Conservation (phyloP, 2,329 filamentous ascomycete genomes). For the Parastagonospora avenae region DNA sequence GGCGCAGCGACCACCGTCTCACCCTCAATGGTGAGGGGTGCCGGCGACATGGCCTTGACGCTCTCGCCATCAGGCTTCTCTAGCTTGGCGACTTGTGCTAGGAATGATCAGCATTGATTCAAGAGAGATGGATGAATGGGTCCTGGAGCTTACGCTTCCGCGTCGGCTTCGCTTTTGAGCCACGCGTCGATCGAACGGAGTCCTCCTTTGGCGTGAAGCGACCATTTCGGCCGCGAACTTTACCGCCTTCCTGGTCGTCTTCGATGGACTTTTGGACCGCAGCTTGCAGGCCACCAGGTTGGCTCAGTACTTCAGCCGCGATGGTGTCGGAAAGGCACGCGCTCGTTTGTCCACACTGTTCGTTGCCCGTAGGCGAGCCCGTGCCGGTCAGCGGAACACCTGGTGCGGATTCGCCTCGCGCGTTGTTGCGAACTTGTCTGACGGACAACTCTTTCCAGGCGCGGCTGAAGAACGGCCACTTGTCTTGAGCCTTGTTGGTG, state of each 20-base stretch:
- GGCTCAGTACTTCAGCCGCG: background rate
- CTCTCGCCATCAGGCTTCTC: background rate
- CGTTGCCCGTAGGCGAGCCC: conserved; percentile 5
- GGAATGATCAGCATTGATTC: background rate
- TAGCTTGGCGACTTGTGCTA: background rate
- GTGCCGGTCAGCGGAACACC: conserved; percentile 2
- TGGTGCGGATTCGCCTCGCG: conserved; percentile 18
- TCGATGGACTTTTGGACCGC: too few species aligned
- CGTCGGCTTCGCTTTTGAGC: conserved; percentile 3
- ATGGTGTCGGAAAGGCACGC: background rate
- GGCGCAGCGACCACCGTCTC: background rate
- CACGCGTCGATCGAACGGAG: background rate
- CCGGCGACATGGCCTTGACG: background rate
- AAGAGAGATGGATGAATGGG: too few species aligned
- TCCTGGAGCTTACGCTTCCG: background rate
- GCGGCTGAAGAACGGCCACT: conserved; percentile 38
- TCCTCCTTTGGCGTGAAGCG: conserved; percentile 13
- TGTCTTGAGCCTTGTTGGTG: conserved; percentile 36
- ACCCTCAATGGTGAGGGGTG: background rate
- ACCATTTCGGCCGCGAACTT: conserved; percentile 23
- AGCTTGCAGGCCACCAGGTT: background rate
- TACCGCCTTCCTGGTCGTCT: conserved; percentile 11
- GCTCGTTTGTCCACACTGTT: conserved; percentile 4
- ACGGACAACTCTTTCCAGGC: conserved; percentile 30
- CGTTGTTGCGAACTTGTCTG: conserved; percentile 21